Evolutionary conservation across 225 moss, liverwort and hornwort genomes (phyloP).

Genomic region (Pseudisothecium myosuroides): DNA sequence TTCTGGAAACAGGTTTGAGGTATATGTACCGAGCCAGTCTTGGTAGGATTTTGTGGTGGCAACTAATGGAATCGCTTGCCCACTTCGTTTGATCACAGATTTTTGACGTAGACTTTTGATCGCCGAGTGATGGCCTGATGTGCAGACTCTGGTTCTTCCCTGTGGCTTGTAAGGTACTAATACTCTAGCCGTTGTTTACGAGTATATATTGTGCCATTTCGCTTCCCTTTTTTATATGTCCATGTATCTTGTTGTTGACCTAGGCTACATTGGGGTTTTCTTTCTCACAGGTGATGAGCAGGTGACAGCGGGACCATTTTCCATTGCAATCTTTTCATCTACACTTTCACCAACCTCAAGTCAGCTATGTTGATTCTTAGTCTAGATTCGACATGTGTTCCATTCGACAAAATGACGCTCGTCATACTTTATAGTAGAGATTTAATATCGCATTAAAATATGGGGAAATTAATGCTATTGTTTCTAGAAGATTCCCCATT

Average conservation of each 20-base stretch:
- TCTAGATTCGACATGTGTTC: background rate
- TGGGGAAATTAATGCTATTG: background rate
- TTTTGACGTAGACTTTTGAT: background rate
- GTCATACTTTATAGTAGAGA: background rate
- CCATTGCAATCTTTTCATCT: background rate
- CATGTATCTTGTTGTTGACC: background rate
- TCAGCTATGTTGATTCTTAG: background rate
- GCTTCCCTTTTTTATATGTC: background rate
- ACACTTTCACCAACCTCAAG: background rate
- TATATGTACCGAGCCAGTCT: background rate
- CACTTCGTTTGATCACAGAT: slow-evolving; percentile 1
- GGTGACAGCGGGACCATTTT: background rate
- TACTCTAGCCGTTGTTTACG: background rate
- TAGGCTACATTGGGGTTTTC: background rate
- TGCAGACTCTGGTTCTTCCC: slow-evolving; percentile 3
- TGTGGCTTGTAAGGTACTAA: slow-evolving; percentile 7
- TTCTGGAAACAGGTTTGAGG: background rate
- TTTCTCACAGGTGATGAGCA: background rate
- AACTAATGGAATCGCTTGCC: background rate
- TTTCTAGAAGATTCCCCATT: background rate
- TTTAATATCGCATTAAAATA: background rate
- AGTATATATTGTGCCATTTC: background rate
- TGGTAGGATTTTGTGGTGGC: background rate
- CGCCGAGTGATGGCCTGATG: background rate
- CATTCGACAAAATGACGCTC: background rate